Evolutionary conservation across 176 grass and related monocot species (phyloP), one percentile per base, ranked within the genome.

Genomic region (Musa acuminata): DNA sequence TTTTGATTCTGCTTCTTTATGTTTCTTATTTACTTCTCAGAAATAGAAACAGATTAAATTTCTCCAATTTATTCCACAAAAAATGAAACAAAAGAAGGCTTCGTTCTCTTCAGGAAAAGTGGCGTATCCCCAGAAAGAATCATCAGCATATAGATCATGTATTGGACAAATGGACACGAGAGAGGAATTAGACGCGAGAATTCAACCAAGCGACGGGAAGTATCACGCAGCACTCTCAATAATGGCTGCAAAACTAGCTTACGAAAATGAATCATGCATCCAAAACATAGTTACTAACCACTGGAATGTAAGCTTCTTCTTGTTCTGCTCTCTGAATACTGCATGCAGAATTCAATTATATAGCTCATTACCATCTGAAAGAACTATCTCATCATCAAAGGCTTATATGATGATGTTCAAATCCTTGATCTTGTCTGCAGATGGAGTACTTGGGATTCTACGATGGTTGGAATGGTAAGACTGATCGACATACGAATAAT

Each of bases 401-500:
- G 20, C 12, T 26, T 67, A 35, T 1, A 8, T 43, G 13, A 8
- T 14, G 17, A 35, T 8, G 14, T 69, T 12, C 66, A 16, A 35
- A 43, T 53, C 22, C 11, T 69, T 16, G 13, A 74, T 43, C 8
- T 8, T 1, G 2, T 51, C 10, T 73, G 72, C 72, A 90, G 62
- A 87, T 87, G 88, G 88, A 90, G 73, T 84, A 84, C 60, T 68
- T 90, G 26, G 64, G 81, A 11, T 84, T 87, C 72, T 87, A 77
- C 82, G 51, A 87, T 77, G 87, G 82, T 77, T 90, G 88, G 88
- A 90, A 90, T 55, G 84, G 88, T 87, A 80, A 77, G 63, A 55
- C n/a, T 21, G 35, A 43, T 35, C 3, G 29, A 35, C 29, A 3
- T 5, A 35, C 29, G 29, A 35, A 35, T 5, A 35, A 4, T 35